Base-by-base conservation (phyloP, 257 asterid genomes). In the Nicotiana obtusifolia region DNA sequence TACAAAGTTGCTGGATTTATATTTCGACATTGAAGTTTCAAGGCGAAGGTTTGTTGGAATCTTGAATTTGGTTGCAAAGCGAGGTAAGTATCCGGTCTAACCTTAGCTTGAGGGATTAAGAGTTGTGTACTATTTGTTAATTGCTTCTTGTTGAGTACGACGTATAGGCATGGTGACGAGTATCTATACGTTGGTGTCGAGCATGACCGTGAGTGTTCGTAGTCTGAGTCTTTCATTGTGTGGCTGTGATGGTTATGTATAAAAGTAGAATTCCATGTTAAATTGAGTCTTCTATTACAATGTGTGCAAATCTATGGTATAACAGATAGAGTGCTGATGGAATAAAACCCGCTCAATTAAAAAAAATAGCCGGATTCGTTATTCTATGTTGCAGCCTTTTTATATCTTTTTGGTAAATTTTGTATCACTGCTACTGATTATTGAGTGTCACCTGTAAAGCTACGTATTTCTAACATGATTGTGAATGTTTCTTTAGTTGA, bases 181-280 rank as follows among this genome's bases (percentile, higher is more conserved):
- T n/a, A n/a, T n/a, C n/a, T n/a, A n/a, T n/a, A n/a, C n/a, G n/a
- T n/a, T n/a, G n/a, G n/a, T n/a, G n/a, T n/a, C n/a, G n/a, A n/a
- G n/a, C n/a, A n/a, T n/a, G n/a, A n/a, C n/a, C n/a, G 99, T 96
- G 83, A 88, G 98, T 85, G 83, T 22, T 81, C 64, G n/a, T n/a
- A n/a, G n/a, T n/a, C n/a, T n/a, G n/a, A 30, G 53, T 64, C 47
- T 69, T 56, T 73, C 79, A 47, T 14, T 69, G 47, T 1, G 19
- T 64, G 31, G 77, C 73, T 49, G 77, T 44, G 4, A 17, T 64
- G 8, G 7, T 22, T 14, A 73, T 24, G 15, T 24, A 47, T 24
- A 41, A 52, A 52, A 52, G 56, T 52, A 52, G 56, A 52, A 44
- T 54, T 22, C 35, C 60, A 44, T 71, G 60, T 44, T 41, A 71